Percentiles rank a stretch among this genome's conserved stretches.
Evolutionary conservation across 352 stramenopile genomes (phyloP).

Genomic region (Phytophthora pisi): DNA sequence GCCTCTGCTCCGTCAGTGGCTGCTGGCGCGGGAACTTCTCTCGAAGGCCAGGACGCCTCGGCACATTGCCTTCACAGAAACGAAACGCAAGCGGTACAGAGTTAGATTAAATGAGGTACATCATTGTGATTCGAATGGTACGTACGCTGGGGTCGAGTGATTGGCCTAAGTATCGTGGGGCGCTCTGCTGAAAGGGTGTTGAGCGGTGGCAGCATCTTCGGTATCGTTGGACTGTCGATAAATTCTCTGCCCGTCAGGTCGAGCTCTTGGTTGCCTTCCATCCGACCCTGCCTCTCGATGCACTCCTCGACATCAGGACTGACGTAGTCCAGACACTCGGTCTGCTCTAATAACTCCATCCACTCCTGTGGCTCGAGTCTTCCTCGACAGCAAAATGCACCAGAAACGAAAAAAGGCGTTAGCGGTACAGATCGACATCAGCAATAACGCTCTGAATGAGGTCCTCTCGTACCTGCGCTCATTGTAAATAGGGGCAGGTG

Average conservation of each 20-base stretch:
- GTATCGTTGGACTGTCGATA: constrained; percentile 55
- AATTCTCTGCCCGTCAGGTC: constrained; percentile 71
- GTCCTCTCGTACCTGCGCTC: constrained; percentile 26
- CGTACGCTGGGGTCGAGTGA: constrained; percentile 26
- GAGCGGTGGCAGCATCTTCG: constrained; percentile 31
- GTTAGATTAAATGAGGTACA: constrained; percentile 7
- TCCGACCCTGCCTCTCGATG: constrained; percentile 37
- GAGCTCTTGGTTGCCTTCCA: constrained; percentile 67
- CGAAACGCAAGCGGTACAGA: neutral
- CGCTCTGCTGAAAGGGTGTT: constrained; percentile 20
- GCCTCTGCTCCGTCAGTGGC: constrained; percentile 13
- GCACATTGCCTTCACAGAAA: constrained; percentile 16
- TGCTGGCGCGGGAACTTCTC: constrained; percentile 39
- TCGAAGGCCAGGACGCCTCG: constrained; percentile 38
- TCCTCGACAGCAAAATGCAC: neutral
- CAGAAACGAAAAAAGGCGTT: neutral
- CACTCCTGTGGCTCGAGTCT: constrained; percentile 50
- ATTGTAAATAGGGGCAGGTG: constrained; percentile 6
- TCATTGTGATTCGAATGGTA: neutral
- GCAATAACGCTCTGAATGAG: neutral
- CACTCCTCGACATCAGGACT: constrained; percentile 67
- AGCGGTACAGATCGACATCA: neutral
- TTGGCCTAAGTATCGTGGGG: constrained; percentile 18
- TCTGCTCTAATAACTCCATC: constrained; percentile 57
- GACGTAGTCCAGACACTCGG: constrained; percentile 60